Evolutionary conservation across 2,329 filamentous ascomycete species (phyloP).

Genomic region (Atkinsonella hypoxylon): DNA sequence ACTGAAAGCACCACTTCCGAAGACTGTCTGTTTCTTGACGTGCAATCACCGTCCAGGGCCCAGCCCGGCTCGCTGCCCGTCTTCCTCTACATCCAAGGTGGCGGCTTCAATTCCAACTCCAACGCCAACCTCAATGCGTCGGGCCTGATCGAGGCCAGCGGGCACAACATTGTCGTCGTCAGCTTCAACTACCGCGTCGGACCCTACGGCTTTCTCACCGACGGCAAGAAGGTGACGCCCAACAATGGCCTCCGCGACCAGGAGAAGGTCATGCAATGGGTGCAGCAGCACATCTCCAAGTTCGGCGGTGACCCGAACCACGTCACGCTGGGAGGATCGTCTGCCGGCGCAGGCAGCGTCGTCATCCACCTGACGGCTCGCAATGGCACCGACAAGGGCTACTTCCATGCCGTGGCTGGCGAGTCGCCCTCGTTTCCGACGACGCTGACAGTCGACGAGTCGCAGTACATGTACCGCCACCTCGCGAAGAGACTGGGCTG

Average conservation of each 20-base stretch:
- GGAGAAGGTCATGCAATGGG: conserved; percentile 56
- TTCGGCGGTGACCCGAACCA: conserved; percentile 61
- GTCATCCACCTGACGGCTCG: conserved; percentile 49
- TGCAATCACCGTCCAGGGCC: conserved; percentile 46
- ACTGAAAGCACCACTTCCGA: conserved; percentile 30
- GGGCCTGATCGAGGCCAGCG: conserved; percentile 44
- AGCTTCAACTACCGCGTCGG: conserved; percentile 69
- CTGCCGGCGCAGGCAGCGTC: conserved; percentile 56
- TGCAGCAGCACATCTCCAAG: conserved; percentile 49
- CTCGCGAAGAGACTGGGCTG: conserved; percentile 33
- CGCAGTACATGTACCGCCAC: conserved; percentile 40
- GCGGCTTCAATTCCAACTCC: conserved; percentile 42
- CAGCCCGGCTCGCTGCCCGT: conserved; percentile 46
- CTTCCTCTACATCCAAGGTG: conserved; percentile 46
- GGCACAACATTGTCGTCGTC: conserved; percentile 53
- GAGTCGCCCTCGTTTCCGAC: conserved; percentile 41
- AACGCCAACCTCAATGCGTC: conserved; percentile 46
- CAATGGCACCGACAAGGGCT: conserved; percentile 31
- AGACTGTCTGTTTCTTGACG: conserved; percentile 59
- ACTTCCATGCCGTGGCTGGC: conserved; percentile 39
- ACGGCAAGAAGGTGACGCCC: conserved; percentile 41
- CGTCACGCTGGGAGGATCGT: conserved; percentile 56
- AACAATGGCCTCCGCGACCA: conserved; percentile 65
- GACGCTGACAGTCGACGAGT: conserved; percentile 31
- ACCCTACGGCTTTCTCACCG: conserved; percentile 57